Evolutionary conservation across 2,329 filamentous ascomycete genomes (phyloP).

Genomic region (Cadophora gregata): DNA sequence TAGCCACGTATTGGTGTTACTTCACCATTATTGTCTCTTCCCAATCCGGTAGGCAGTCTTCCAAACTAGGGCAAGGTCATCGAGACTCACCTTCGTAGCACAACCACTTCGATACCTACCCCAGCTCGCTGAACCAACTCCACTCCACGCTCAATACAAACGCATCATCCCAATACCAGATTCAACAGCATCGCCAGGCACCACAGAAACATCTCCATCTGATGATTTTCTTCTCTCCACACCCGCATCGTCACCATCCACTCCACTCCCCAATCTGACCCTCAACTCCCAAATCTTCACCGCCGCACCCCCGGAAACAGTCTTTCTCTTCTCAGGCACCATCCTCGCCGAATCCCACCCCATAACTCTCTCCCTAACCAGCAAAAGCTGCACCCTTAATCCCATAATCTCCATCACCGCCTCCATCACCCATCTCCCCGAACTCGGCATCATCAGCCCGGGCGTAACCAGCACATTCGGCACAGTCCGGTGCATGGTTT

Average conservation of each 20-base stretch:
- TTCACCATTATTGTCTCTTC: background rate
- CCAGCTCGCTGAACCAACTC: background rate
- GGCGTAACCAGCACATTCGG: background rate
- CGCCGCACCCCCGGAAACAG: background rate
- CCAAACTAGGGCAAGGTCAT: background rate
- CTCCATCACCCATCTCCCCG: background rate
- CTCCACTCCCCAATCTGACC: background rate
- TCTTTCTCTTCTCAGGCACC: background rate
- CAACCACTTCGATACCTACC: background rate
- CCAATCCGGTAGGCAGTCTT: background rate
- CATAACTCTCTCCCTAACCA: background rate
- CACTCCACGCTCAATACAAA: background rate
- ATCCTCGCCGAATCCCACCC: constrained; percentile 6
- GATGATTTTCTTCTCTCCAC: background rate
- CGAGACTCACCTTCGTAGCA: background rate
- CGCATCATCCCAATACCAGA: background rate
- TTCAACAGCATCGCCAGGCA: background rate
- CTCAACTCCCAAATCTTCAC: background rate
- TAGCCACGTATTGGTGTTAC: background rate
- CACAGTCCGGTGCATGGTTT: background rate
- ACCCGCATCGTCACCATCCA: background rate
- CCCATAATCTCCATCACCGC: constrained; percentile 1
- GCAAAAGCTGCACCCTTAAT: background rate
- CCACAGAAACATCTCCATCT: background rate
- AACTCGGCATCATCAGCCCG: background rate